Percentiles rank a stretch among this genome's conserved stretches.
phyloP scores from a whole-genome alignment of 352 stramenopile species.

The Phytopythium ostracodes region DNA sequence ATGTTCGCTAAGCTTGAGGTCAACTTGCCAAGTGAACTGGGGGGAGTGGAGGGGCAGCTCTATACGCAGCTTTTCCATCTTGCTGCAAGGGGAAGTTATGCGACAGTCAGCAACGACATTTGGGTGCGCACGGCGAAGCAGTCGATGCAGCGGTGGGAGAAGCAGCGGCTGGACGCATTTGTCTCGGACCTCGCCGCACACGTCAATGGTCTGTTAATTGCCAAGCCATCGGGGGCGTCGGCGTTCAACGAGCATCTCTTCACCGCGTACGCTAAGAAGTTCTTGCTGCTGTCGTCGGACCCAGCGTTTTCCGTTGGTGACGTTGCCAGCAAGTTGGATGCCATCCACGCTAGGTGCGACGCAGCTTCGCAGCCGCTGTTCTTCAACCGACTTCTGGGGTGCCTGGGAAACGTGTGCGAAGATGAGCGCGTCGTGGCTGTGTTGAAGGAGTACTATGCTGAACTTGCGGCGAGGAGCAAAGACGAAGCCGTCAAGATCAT shows the following conservation, averaged over 20 bases:
- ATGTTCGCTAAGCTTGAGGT: constrained; percentile 48
- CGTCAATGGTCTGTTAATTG: constrained; percentile 48
- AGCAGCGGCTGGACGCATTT: constrained; percentile 25
- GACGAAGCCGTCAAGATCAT: constrained; percentile 28
- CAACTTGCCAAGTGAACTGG: constrained; percentile 42
- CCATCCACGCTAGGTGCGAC: constrained; percentile 39
- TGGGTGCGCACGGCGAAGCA: constrained; percentile 39
- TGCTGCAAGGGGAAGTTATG: constrained; percentile 43
- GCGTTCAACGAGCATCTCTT: constrained; percentile 50
- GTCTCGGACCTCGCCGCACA: constrained; percentile 41
- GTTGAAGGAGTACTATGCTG: constrained; percentile 37
- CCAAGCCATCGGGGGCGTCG: constrained; percentile 17
- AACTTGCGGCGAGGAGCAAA: constrained; percentile 22
- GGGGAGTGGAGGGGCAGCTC: constrained; percentile 46
- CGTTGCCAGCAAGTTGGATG: constrained; percentile 46
- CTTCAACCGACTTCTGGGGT: constrained; percentile 45
- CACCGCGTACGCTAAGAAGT: constrained; percentile 47
- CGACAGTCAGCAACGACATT: constrained; percentile 37
- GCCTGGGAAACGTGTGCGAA: constrained; percentile 57
- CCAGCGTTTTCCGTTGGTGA: constrained; percentile 22
- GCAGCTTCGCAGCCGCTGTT: constrained; percentile 24
- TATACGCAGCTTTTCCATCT: constrained; percentile 60
- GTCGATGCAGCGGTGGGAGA: constrained; percentile 41
- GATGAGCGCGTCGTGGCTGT: constrained; percentile 31
- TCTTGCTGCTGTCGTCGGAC: constrained; percentile 37